Percentiles rank a stretch among this genome's conserved stretches.
These are phyloP conservation scores for Steccherinum ochraceum DNA, from an alignment of 768 basidiomycete genomes.

Conservation along the genomic window DNA sequence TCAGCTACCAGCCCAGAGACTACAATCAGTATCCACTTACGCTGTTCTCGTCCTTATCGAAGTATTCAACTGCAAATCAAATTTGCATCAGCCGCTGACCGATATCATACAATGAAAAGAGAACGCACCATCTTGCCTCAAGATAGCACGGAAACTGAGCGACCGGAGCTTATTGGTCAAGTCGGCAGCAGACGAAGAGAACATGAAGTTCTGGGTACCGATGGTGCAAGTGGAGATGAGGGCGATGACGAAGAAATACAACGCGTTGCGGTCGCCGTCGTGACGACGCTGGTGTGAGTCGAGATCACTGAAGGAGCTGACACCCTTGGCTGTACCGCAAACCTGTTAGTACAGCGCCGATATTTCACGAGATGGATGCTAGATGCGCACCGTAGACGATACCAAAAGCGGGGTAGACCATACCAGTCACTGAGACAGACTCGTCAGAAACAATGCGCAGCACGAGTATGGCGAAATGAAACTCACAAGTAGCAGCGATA, in stretches of 20 bases:
- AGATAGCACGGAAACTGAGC: constrained; percentile 69
- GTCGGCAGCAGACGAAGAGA: constrained; percentile 59
- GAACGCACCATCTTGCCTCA: constrained; percentile 87
- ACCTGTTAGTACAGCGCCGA: not conserved
- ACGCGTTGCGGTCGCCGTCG: constrained; percentile 64
- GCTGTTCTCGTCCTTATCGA: constrained; percentile 81
- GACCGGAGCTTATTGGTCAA: constrained; percentile 68
- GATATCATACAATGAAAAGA: not conserved
- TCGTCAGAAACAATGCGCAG: not conserved
- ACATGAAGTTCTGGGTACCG: constrained; percentile 64
- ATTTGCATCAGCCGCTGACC: not conserved
- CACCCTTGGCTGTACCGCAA: constrained; percentile 38
- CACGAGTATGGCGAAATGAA: not conserved
- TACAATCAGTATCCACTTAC: too few relatives aligned
- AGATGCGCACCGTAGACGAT: constrained; percentile 42
- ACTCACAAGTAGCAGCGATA: constrained; percentile 41
- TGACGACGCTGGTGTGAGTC: constrained; percentile 36
- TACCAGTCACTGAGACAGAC: constrained; percentile 35
- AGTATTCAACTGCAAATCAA: constrained; percentile 22
- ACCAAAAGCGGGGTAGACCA: constrained; percentile 69
- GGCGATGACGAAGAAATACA: constrained; percentile 61
- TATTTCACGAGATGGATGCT: too few relatives aligned
- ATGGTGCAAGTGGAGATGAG: constrained; percentile 59
- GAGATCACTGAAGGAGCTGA: constrained; percentile 46
- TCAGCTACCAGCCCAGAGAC: too few relatives aligned